Base-by-base conservation (phyloP, 2,329 filamentous ascomycete genomes). In the Coleophoma eucalyptorum region DNA sequence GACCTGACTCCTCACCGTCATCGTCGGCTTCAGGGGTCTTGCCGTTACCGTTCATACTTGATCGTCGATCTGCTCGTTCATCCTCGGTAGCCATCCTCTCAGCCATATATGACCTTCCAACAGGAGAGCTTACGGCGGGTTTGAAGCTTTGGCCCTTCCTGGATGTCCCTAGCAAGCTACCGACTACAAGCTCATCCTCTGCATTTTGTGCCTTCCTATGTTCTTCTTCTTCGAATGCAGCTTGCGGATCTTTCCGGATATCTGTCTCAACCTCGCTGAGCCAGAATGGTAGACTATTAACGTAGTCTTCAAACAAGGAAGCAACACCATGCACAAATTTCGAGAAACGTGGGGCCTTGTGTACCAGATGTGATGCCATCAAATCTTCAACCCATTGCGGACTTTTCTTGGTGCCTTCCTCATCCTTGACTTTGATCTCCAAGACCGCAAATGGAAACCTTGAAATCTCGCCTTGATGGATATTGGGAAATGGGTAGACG, bases 211-310 rank as follows among this genome's bases (percentile, higher is more conserved):
- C 87, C 53, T 87, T 85, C 52, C 87, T 83, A 67, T 93, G 85
- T 67, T 96, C 91, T 67, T 97, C 92, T 62, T 94, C 87, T 57
- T 95, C 88, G 65, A 96, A 97, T 0, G 93, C 93, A 55, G 82
- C 80, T 66, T 94, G 89, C 0, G 94, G 94, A 65, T 97, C 92
- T 66, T 89, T 90, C 59, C 93, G 86, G 65, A 99, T 99, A 65
- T 99, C 94, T 32, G 83, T 89, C 65, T 97, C 93, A 41, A 97
- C 78, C 55, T 96, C 89, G 62, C 87, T 87, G 33, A 97, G 80
- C 94, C 94, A 99, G 74, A 97, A 97, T 13, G 94, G 94, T 63
- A 97, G 84, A 55, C 84, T 92, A 72, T 97, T 97, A 68, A 99
- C 92, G 64, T 96, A 84, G 69, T 99, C 90, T 63, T 97, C 94